Conservation (phyloP, 2,329 filamentous ascomycete genomes). For the Kalaharituber pfeilii region DNA sequence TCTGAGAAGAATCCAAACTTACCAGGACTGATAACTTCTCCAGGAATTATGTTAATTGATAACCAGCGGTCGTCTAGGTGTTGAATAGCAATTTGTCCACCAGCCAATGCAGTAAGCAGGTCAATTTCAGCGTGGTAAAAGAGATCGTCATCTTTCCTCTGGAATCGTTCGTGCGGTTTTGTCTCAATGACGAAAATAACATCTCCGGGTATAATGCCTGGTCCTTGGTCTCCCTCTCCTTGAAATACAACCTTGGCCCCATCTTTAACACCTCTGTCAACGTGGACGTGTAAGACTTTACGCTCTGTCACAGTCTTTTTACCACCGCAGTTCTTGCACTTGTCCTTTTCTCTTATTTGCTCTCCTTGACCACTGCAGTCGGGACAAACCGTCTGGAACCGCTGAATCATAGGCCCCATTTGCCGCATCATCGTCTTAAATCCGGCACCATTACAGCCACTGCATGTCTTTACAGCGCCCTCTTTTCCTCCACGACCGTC, state of each 20-base stretch:
- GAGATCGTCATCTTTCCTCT: conserved; percentile 87
- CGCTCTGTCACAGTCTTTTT: conserved; percentile 98
- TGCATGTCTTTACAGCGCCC: conserved; percentile 84
- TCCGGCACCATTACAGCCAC: conserved; percentile 78
- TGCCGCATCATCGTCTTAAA: conserved; percentile 99
- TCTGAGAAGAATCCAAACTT: too few relatives aligned
- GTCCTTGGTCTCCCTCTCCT: conserved; percentile 89
- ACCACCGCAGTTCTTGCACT: conserved; percentile 87
- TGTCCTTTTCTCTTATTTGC: conserved; percentile 89
- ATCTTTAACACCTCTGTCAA: conserved; percentile 82
- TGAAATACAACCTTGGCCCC: conserved; percentile 95
- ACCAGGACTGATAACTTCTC: conserved; percentile 88
- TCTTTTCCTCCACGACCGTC: conserved; percentile 92
- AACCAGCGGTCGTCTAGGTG: conserved; percentile 96
- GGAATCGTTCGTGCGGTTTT: conserved; percentile 93
- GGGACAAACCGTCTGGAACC: conserved; percentile 96
- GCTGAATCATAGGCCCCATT: conserved; percentile 99
- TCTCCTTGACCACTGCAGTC: conserved; percentile 97
- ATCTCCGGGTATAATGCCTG: conserved; percentile 82
- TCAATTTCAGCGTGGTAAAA: conserved; percentile 94
- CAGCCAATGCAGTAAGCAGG: conserved; percentile 81
- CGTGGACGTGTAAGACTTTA: conserved; percentile 95
- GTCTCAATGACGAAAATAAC: conserved; percentile 98
- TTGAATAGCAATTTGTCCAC: conserved; percentile 80
- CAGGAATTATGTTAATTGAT: conserved; percentile 77